Conservation (phyloP, 2,329 filamentous ascomycete genomes). For the Intubia oerlemansii region DNA sequence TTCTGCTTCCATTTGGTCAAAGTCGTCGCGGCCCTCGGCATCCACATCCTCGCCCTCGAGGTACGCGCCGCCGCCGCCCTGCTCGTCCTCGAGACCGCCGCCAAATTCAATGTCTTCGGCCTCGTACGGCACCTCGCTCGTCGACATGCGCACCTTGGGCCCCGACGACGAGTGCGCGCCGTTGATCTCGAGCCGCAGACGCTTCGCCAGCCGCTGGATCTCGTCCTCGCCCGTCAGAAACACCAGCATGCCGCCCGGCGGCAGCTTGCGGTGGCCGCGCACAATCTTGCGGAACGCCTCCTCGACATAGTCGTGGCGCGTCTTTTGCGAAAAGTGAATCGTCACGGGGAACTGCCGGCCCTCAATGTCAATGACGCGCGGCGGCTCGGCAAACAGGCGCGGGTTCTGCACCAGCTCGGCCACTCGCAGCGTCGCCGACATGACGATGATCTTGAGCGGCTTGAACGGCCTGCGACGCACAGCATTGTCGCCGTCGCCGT, state of each 20-base stretch:
- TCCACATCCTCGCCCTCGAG: constrained; percentile 15
- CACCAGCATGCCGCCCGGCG: constrained; percentile 75
- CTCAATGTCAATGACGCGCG: constrained; percentile 74
- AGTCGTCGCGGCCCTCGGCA: constrained; percentile 31
- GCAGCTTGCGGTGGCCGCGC: constrained; percentile 73
- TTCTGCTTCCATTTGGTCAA: no score
- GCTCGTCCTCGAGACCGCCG: constrained; percentile 13
- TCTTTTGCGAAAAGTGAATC: constrained; percentile 67
- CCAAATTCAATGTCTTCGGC: constrained; percentile 76
- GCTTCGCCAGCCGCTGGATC: constrained; percentile 65
- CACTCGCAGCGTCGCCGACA: constrained; percentile 88
- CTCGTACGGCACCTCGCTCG: constrained; percentile 59
- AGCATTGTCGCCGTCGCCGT: no score
- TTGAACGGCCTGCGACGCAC: constrained; percentile 32
- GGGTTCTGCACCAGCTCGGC: constrained; percentile 77
- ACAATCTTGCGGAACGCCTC: constrained; percentile 77
- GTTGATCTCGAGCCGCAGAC: constrained; percentile 46
- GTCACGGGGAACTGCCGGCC: constrained; percentile 84
- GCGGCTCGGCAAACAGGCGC: constrained; percentile 54
- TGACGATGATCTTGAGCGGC: constrained; percentile 84
- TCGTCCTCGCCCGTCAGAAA: constrained; percentile 91
- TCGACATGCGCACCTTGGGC: constrained; percentile 53
- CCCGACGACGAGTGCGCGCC: constrained; percentile 32
- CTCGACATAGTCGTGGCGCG: constrained; percentile 71
- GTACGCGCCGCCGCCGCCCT: neutral